phyloP scores from a whole-genome alignment of 2,329 filamentous ascomycete species.

The Paecilomyces fulvus region DNA sequence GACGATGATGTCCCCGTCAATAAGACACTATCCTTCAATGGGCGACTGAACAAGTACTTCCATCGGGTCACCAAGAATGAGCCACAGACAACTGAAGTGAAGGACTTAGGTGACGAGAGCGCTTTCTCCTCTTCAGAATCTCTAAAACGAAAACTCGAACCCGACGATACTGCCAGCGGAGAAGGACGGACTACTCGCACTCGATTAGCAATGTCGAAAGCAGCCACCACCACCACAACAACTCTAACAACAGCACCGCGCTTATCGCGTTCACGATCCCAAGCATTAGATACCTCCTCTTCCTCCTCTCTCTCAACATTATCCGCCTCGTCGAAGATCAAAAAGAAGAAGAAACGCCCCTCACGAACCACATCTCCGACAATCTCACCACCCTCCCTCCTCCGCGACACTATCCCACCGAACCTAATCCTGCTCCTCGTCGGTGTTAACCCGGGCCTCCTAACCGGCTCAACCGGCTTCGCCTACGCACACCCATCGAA shows the following conservation, averaged over 20 bases:
- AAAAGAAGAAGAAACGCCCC: constrained; percentile 7
- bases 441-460: constrained; percentile 43
- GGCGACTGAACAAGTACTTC: constrained; percentile 25
- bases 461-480: constrained; percentile 38
- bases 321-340: constrained; percentile 3
- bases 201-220: background rate
- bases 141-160: constrained; percentile 8
- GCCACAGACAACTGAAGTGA: background rate
- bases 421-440: constrained; percentile 40
- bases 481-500: constrained; percentile 49
- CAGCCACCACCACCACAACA: too few species aligned
- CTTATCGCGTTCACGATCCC: constrained; percentile 12
- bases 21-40: constrained; percentile 27
- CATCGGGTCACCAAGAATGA: constrained; percentile 12
- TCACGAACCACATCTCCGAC: constrained; percentile 3
- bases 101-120: background rate
- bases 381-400: constrained; percentile 22
- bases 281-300: background rate
- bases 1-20: constrained; percentile 25
- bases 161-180: background rate
- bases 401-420: constrained; percentile 38
- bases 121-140: background rate
- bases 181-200: background rate
- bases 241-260: constrained; percentile 1
- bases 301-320: constrained; percentile 4